Percentiles rank a stretch among this genome's conserved stretches.
Conservation (phyloP, 1,284 basidiomycete genomes). For the Cutaneotrichosporon sp. region DNA sequence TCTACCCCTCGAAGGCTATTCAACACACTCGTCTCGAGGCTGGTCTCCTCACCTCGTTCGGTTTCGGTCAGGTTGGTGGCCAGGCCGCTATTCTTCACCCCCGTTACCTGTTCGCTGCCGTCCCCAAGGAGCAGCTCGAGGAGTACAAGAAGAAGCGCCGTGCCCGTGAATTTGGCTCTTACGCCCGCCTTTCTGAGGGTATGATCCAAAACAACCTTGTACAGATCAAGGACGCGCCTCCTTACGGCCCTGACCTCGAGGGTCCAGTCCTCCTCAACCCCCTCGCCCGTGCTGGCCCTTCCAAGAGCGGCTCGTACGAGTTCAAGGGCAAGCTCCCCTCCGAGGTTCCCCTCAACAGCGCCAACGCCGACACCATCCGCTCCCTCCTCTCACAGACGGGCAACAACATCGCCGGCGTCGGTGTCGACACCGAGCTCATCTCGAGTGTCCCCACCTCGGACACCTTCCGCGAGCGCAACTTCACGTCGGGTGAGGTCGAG, state of each 20-base stretch:
- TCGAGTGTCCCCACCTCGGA: constrained; percentile 84
- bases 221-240: constrained; percentile 91
- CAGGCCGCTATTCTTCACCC: constrained; percentile 84
- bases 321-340: constrained; percentile 65
- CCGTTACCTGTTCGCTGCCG: constrained; percentile 78
- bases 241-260: constrained; percentile 84
- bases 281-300: constrained; percentile 75
- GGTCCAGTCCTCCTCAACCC: constrained; percentile 86
- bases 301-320: constrained; percentile 79
- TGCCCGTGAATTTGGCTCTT: constrained; percentile 66
- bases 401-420: constrained; percentile 17
- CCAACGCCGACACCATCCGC: constrained; percentile 64
- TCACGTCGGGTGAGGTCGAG: constrained; percentile 77
- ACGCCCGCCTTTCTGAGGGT: constrained; percentile 91
- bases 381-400: constrained; percentile 48
- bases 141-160: constrained; percentile 69
- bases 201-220: constrained; percentile 90
- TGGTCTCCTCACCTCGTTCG: constrained; percentile 93
- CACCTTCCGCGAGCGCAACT: constrained; percentile 88
- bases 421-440: constrained; percentile 68
- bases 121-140: constrained; percentile 69
- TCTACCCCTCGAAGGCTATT: constrained; percentile 96
- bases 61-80: constrained; percentile 98
- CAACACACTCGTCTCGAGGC: constrained; percentile 87
- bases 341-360: constrained; percentile 55